A percentile compares a stretch with the other conserved stretches of the same genome.
Conservation (phyloP, 345 rosid species). For the Erodium maritimum region DNA sequence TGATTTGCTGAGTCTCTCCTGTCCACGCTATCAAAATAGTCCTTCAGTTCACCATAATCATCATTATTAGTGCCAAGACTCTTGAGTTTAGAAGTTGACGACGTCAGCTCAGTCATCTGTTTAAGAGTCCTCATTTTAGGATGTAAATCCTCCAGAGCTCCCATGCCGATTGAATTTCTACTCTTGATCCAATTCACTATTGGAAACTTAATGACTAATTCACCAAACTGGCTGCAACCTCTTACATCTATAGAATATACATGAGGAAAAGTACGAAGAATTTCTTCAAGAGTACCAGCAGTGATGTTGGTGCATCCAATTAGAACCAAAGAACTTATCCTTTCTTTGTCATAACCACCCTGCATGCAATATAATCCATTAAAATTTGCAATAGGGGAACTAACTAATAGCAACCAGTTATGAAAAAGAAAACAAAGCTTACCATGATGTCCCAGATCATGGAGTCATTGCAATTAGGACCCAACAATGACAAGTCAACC, state of each 20-base stretch:
- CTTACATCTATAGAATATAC: constrained; percentile 66
- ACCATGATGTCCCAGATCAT: constrained; percentile 57
- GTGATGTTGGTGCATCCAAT: constrained; percentile 71
- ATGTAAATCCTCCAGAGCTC: constrained; percentile 31
- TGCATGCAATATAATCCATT: constrained; percentile 33
- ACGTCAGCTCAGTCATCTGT: constrained; percentile 40
- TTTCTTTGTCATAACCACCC: constrained; percentile 69
- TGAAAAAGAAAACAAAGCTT: too few species aligned
- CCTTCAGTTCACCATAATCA: constrained; percentile 86
- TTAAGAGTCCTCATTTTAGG: constrained; percentile 57
- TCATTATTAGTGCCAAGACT: constrained; percentile 42
- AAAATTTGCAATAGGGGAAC: constrained; percentile 15
- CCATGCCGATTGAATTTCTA: constrained; percentile 9
- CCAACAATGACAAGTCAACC: constrained; percentile 69
- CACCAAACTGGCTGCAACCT: constrained; percentile 80
- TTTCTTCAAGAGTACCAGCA: constrained; percentile 50
- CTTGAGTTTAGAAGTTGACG: constrained; percentile 25
- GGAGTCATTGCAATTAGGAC: constrained; percentile 65
- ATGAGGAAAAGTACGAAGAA: constrained; percentile 46
- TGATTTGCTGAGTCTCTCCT: constrained; percentile 86
- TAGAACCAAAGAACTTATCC: constrained; percentile 55
- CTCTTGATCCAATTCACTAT: constrained; percentile 55
- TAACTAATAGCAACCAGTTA: too few species aligned
- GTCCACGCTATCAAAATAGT: constrained; percentile 88
- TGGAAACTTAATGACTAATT: constrained; percentile 42